Conservation (phyloP, 108 stramenopile species). For the Thalassiosira profunda region DNA sequence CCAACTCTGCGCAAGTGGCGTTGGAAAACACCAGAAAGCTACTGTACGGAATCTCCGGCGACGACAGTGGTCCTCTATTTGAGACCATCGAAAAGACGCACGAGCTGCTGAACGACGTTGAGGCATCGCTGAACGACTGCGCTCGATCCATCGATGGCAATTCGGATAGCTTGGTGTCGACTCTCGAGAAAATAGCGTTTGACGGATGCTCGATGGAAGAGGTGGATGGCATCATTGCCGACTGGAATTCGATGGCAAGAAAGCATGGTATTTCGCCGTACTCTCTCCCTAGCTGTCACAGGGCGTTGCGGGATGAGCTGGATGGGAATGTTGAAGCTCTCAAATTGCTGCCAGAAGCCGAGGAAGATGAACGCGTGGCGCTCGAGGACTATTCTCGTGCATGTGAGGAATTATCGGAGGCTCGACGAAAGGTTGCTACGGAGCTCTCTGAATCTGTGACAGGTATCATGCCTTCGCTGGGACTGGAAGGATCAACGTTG, state of each 20-base stretch:
- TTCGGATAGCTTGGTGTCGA: conserved; percentile 51
- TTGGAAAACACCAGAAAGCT: conserved; percentile 66
- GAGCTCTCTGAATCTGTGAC: conserved; percentile 63
- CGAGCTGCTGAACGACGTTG: conserved; percentile 72
- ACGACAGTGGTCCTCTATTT: conserved; percentile 33
- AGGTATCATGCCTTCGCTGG: conserved; percentile 60
- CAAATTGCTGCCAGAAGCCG: conserved; percentile 59
- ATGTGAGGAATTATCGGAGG: conserved; percentile 52
- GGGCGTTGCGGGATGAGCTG: conserved; percentile 62
- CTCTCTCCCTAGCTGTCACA: conserved; percentile 66
- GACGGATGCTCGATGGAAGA: conserved; percentile 61
- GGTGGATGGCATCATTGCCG: conserved; percentile 63
- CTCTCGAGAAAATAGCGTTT: conserved; percentile 43
- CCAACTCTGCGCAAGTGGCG: conserved; percentile 65
- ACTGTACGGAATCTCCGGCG: conserved; percentile 48
- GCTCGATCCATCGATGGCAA: conserved; percentile 61
- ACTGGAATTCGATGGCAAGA: conserved; percentile 82
- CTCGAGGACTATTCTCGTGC: conserved; percentile 43
- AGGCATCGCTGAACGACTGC: conserved; percentile 61
- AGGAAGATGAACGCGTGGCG: conserved; percentile 54
- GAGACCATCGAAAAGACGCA: conserved; percentile 66
- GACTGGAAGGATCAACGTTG: conserved; percentile 68
- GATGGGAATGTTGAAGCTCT: conserved; percentile 75
- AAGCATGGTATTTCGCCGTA: conserved; percentile 80
- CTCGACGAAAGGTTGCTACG: conserved; percentile 45